Conservation (phyloP, 2,329 filamentous ascomycete species). For the Monosporascus cannonballus region DNA sequence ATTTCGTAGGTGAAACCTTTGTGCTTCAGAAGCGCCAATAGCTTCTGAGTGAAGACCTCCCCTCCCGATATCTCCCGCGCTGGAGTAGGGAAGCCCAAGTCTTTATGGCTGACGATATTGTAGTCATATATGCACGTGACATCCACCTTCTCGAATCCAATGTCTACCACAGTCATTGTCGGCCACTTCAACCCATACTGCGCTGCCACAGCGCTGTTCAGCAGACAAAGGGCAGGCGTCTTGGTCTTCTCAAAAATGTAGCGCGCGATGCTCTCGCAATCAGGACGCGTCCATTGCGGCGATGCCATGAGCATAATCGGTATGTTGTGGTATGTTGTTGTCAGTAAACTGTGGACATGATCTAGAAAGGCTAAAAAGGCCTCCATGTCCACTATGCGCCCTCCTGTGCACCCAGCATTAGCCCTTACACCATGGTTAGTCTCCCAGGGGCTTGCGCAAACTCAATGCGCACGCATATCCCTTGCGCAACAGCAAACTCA, state of each 20-base stretch:
- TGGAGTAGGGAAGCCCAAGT: constrained; percentile 45
- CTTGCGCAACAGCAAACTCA: constrained; percentile 20
- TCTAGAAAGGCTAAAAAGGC: constrained; percentile 91
- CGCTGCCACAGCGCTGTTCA: constrained; percentile 82
- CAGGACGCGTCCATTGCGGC: constrained; percentile 82
- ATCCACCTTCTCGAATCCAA: constrained; percentile 88
- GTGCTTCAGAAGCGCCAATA: constrained; percentile 59
- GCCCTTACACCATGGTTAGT: neutral
- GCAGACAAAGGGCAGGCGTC: constrained; percentile 82
- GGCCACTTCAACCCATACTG: constrained; percentile 74
- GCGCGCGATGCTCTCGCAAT: constrained; percentile 81
- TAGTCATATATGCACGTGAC: constrained; percentile 86
- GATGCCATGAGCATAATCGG: constrained; percentile 87
- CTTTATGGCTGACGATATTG: constrained; percentile 62
- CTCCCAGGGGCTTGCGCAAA: too few species aligned
- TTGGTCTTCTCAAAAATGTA: constrained; percentile 98
- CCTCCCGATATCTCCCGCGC: constrained; percentile 63
- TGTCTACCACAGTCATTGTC: constrained; percentile 81
- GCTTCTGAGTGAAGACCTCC: constrained; percentile 73
- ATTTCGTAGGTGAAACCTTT: constrained; percentile 59
- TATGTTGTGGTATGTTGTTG: constrained; percentile 91
- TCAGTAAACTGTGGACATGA: constrained; percentile 83
- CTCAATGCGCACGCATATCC: neutral
- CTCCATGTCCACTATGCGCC: constrained; percentile 82
- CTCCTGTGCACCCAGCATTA: constrained; percentile 37